Evolutionary conservation across 164 flowering plant species (phyloP), one percentile per base, ranked within the genome.

Genomic region (Vitis rotundifolia): DNA sequence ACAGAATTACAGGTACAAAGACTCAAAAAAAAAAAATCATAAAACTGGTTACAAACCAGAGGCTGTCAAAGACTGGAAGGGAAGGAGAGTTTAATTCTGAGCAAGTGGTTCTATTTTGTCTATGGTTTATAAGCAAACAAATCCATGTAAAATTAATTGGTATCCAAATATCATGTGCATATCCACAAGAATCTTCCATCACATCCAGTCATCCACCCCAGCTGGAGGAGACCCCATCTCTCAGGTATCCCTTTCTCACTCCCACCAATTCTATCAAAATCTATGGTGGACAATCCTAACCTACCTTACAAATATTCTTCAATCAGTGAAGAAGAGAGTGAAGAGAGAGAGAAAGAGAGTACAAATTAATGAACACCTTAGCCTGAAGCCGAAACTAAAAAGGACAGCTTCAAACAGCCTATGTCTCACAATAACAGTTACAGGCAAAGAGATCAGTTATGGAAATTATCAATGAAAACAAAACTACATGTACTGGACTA

Each of bases 121-220:
- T 37, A 5, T 60, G 59, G 44, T 55, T 63, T 56, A 63, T 69
- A 44, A 60, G 53, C 22, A 58, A 54, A 47, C 62, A 68, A 63
- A 69, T 59, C 55, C 58, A 58, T 68, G 63, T 29, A 63, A 29
- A 28, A 47, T 62, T 52, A 68, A 29, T 49, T 26, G 49, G 28
- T 7, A 29, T 51, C 16, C 73, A 37, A 16, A 64, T 13, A 69
- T 37, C 44, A 37, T 50, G 60, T 50, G 49, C 59, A 72, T 69
- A 68, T 72, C 74, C 63, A 66, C 65, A 77, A 75, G 78, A 82
- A 79, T 79, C 82, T 77, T 73, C 74, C 69, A 65, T 75, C 79
- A 77, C 73, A 77, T 73, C 76, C 59, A 49, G 56, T 61, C 57
- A 29, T n/a, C 31, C 52, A 78, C 19, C 63, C 55, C 28, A 71